Percentiles rank a stretch among this genome's conserved stretches.
Evolutionary conservation across 257 asterid genomes (phyloP).

Genomic region (Nyctanthes arbortristis): DNA sequence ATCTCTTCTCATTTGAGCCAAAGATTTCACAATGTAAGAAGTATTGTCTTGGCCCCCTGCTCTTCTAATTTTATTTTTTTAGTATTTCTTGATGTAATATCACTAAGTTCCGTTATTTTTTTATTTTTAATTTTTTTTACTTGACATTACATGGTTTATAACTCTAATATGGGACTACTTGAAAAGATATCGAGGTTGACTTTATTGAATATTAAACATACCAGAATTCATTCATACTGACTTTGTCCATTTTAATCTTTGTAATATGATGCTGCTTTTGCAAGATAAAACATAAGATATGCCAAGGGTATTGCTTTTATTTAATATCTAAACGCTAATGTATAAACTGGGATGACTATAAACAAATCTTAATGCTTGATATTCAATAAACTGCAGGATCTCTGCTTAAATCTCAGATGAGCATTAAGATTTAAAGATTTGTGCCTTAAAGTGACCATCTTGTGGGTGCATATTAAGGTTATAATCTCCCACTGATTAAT

Average conservation of each 20-base stretch:
- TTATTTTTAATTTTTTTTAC: not conserved
- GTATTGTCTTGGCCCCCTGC: constrained; percentile 8
- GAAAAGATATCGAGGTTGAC: not conserved
- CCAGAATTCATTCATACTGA: not conserved
- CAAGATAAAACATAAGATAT: too few species aligned
- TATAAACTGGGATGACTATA: too few species aligned
- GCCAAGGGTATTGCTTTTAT: too few species aligned
- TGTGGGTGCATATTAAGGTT: too few species aligned
- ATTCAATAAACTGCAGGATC: too few species aligned
- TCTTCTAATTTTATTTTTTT: constrained; percentile 5
- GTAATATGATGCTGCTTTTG: not conserved
- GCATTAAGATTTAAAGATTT: too few species aligned
- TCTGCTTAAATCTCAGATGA: too few species aligned
- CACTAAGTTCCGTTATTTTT: too few species aligned
- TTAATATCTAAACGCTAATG: too few species aligned
- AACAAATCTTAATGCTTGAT: too few species aligned
- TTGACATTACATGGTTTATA: not conserved
- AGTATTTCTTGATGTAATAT: not conserved
- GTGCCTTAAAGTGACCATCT: too few species aligned
- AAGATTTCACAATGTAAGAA: constrained; percentile 51
- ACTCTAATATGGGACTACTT: not conserved
- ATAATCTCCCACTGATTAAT: too few species aligned
- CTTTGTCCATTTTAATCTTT: not conserved
- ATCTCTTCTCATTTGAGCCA: constrained; percentile 64
- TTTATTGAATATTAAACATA: not conserved